phyloP scores from a whole-genome alignment of 768 basidiomycete genomes.

The Tubosaeta sp. region DNA sequence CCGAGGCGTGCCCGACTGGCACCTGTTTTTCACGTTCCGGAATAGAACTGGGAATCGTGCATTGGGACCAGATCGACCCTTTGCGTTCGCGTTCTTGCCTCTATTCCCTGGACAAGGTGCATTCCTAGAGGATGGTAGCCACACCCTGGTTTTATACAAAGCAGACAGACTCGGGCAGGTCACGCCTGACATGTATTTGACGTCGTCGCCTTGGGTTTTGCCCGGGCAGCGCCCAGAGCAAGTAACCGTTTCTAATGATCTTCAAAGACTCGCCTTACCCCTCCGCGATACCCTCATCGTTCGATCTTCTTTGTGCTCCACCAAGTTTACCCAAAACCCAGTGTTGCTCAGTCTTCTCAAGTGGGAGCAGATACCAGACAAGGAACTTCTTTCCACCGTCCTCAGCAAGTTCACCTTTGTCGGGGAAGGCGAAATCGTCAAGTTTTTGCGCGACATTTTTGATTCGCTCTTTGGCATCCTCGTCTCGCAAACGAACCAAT shows the following conservation, averaged over 20 bases:
- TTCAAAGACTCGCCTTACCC: constrained; percentile 62
- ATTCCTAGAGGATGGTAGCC: constrained; percentile 87
- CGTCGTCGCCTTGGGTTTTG: constrained; percentile 57
- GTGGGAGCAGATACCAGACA: constrained; percentile 71
- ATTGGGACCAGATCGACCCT: constrained; percentile 61
- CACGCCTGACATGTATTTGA: constrained; percentile 66
- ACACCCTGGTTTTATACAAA: constrained; percentile 78
- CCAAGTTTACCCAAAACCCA: constrained; percentile 85
- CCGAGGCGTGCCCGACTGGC: constrained; percentile 70
- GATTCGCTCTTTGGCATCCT: constrained; percentile 91
- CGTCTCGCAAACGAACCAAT: constrained; percentile 65
- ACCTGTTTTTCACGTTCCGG: constrained; percentile 92
- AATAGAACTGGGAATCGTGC: constrained; percentile 58
- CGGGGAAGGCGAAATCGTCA: constrained; percentile 91
- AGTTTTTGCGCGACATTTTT: constrained; percentile 87
- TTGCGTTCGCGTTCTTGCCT: constrained; percentile 91
- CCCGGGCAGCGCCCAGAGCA: constrained; percentile 60
- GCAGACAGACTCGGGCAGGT: constrained; percentile 68
- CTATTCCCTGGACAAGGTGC: constrained; percentile 72
- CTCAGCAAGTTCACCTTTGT: constrained; percentile 88
- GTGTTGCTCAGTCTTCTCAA: constrained; percentile 75
- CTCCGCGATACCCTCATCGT: constrained; percentile 75
- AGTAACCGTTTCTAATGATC: constrained; percentile 50
- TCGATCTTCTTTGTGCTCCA: constrained; percentile 89
- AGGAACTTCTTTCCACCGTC: constrained; percentile 62